Conservation (phyloP, 345 rosid species). For the Linum lewisii region DNA sequence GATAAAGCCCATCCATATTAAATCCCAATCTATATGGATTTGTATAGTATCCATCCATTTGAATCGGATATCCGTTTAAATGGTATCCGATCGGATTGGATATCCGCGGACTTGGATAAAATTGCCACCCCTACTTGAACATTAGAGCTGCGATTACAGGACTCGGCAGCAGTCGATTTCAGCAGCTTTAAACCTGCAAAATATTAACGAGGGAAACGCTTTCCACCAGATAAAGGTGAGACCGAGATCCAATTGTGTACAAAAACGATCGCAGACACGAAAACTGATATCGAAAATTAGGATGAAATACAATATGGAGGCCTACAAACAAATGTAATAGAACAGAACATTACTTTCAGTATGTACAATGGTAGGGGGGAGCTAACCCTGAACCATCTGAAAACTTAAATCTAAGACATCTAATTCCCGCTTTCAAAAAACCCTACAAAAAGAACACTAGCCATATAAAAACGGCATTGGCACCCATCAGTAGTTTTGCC, state of each 20-base stretch:
- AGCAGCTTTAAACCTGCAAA: neutral
- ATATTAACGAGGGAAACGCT: neutral
- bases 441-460: constrained; percentile 7
- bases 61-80: no score
- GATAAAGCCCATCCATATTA: no score
- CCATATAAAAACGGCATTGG: neutral
- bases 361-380: constrained; percentile 20
- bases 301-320: constrained; percentile 15
- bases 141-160: no score
- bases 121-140: no score
- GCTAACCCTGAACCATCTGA: constrained; percentile 11
- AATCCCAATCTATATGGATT: no score
- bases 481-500: constrained; percentile 9
- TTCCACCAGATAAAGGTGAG: neutral
- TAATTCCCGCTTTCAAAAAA: constrained; percentile 13
- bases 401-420: constrained; percentile 5
- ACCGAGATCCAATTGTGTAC: neutral
- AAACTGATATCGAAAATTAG: constrained; percentile 11
- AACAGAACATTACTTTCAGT: constrained; percentile 4
- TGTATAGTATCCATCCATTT: no score
- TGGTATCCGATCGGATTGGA: no score
- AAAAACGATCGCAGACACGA: constrained; percentile 1
- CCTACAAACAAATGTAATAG: constrained; percentile 3
- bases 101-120: no score
- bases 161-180: neutral